Evolutionary conservation across 2,329 filamentous ascomycete species (phyloP), one percentile per base, ranked within the genome.

Genomic region (Penicillium frequentans): DNA sequence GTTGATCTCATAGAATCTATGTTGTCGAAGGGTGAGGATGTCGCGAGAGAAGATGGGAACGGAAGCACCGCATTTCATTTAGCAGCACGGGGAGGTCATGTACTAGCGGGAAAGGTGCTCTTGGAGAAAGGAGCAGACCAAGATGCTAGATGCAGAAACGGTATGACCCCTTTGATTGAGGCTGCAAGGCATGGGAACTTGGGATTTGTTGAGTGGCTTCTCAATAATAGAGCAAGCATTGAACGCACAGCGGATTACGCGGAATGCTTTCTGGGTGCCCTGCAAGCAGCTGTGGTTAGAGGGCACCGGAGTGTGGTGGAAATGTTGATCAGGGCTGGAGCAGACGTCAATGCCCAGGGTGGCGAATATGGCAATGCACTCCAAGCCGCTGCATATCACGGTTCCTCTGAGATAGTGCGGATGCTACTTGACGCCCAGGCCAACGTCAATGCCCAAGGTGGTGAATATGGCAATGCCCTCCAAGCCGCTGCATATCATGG

Each of bases 171-270:
- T 29, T 54, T 57, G n/a, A 6, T n/a, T 7, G 46, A 46, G 39
- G 50, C 55, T 11, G 51, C 51, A 24, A 13, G 39, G 7, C 3
- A 6, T 42, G 55, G 55, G 2, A 24, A 54, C 14, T 1, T 47
- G 14, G 24, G 9, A 48, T 45, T 57, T 44, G 13, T 57, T 23
- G 23, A 54, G 23, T 57, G 55, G 55, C 55, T 57, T n/a, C n/a
- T n/a, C n/a, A n/a, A n/a, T n/a, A n/a, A n/a, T n/a, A n/a, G n/a
- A n/a, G n/a, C n/a, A n/a, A n/a, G n/a, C n/a, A n/a, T n/a, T n/a
- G n/a, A n/a, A n/a, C n/a, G n/a, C n/a, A n/a, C n/a, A n/a, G n/a
- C n/a, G n/a, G n/a, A n/a, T n/a, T n/a, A n/a, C n/a, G n/a, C n/a
- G n/a, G n/a, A n/a, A n/a, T n/a, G n/a, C n/a, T n/a, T n/a, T n/a